phyloP scores from a whole-genome alignment of 2,329 filamentous ascomycete genomes.

The Alternaria novae-zelandiae region DNA sequence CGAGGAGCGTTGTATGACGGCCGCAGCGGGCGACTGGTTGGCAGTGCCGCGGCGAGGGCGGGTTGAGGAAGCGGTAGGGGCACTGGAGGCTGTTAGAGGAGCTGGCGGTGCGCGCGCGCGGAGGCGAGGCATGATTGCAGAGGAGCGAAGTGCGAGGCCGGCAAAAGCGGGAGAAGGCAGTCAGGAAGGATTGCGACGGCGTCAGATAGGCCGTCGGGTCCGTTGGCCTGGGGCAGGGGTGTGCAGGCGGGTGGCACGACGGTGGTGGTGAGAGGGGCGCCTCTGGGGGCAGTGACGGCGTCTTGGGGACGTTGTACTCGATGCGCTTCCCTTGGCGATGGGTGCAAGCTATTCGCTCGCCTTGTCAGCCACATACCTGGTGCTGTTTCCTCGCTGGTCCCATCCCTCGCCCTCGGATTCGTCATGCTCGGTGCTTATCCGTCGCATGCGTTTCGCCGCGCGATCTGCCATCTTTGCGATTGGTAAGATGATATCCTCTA shows the following conservation, averaged over 20 bases:
- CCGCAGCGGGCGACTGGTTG: slow-evolving; percentile 42
- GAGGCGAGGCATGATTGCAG: slow-evolving; percentile 44
- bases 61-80: slow-evolving; percentile 45
- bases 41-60: slow-evolving; percentile 47
- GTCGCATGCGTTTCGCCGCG: slow-evolving; percentile 49
- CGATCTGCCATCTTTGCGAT: slow-evolving; percentile 35
- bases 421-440: slow-evolving; percentile 50
- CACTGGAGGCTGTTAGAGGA: slow-evolving; percentile 43
- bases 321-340: slow-evolving; percentile 29
- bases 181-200: slow-evolving; percentile 17
- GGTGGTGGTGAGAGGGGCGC: slow-evolving; percentile 22
- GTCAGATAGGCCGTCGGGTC: slow-evolving; percentile 17
- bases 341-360: slow-evolving; percentile 24
- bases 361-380: slow-evolving; percentile 42
- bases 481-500: background rate
- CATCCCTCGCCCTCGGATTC: slow-evolving; percentile 45
- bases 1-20: slow-evolving; percentile 48
- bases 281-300: slow-evolving; percentile 17
- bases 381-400: slow-evolving; percentile 38
- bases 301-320: slow-evolving; percentile 25
- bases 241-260: slow-evolving; percentile 26
- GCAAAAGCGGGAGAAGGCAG: slow-evolving; percentile 5
- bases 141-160: slow-evolving; percentile 4
- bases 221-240: slow-evolving; percentile 24
- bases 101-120: slow-evolving; percentile 44